Percentiles rank a stretch among this genome's conserved stretches.
Conservation (phyloP, 805 yeast species). For the Komagataella kurtzmanii region DNA sequence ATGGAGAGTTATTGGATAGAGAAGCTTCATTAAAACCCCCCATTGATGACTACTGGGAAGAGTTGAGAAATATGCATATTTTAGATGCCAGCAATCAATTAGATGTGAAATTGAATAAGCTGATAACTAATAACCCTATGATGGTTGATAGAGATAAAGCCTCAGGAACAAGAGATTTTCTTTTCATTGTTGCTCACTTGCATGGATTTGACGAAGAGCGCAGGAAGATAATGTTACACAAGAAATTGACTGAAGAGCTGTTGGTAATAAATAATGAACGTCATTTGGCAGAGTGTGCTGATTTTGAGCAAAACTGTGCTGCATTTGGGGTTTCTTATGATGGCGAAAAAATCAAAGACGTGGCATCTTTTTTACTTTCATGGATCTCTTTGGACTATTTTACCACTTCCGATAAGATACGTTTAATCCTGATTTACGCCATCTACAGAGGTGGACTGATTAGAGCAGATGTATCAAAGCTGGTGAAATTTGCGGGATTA, state of each 20-base stretch:
- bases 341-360: constrained; percentile 43
- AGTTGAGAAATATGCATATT: constrained; percentile 61
- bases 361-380: constrained; percentile 46
- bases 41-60: constrained; percentile 57
- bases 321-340: constrained; percentile 61
- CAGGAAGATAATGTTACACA: constrained; percentile 33
- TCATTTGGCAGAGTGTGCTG: constrained; percentile 60
- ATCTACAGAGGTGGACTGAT: constrained; percentile 73
- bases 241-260: constrained; percentile 51
- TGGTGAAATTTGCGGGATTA: constrained; percentile 41
- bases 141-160: constrained; percentile 57
- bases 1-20: constrained; percentile 26
- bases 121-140: constrained; percentile 61
- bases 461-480: constrained; percentile 56
- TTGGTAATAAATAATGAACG: constrained; percentile 40
- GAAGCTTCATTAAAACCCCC: constrained; percentile 37
- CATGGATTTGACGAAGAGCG: constrained; percentile 58
- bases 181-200: constrained; percentile 61
- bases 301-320: constrained; percentile 72
- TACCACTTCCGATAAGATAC: constrained; percentile 52
- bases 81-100: constrained; percentile 58
- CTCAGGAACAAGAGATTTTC: constrained; percentile 53
- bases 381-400: constrained; percentile 35
- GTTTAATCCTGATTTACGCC: constrained; percentile 65
- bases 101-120: constrained; percentile 42